Evolutionary conservation across 345 rosid genomes (phyloP).

Genomic region (Combretum micranthum): DNA sequence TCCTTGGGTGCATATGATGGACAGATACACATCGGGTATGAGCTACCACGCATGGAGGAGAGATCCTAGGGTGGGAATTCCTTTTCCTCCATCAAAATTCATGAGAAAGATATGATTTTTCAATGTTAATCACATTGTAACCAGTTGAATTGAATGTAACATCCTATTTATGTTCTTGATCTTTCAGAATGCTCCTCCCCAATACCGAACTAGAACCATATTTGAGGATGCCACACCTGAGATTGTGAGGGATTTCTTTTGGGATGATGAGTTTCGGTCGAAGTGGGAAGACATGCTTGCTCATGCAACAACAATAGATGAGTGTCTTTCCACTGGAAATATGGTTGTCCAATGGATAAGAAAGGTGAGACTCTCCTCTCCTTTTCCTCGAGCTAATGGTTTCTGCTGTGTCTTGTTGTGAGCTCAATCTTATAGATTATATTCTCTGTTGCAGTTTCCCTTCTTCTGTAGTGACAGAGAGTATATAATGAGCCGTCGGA

Average conservation of each 20-base stretch:
- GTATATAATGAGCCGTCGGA: slow-evolving; percentile 74
- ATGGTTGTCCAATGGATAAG: slow-evolving; percentile 84
- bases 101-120: not conserved
- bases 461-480: slow-evolving; percentile 85
- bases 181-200: slow-evolving; percentile 60
- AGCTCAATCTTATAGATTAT: not conserved
- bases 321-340: slow-evolving; percentile 55
- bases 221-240: slow-evolving; percentile 68
- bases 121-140: not conserved
- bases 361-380: slow-evolving; percentile 31
- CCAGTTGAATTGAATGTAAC: not conserved
- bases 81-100: not conserved
- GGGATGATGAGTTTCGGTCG: slow-evolving; percentile 73
- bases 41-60: slow-evolving; percentile 72
- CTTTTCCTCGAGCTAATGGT: not conserved
- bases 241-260: slow-evolving; percentile 66
- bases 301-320: slow-evolving; percentile 37
- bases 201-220: slow-evolving; percentile 54
- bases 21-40: slow-evolving; percentile 52
- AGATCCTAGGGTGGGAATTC: slow-evolving; percentile 29
- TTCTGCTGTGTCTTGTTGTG: slow-evolving; percentile 5
- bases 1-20: slow-evolving; percentile 71
- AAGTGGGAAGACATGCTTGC: slow-evolving; percentile 86
- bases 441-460: slow-evolving; percentile 48
- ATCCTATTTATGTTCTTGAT: not conserved